Evolutionary conservation across 2,329 filamentous ascomycete species (phyloP), one percentile per base, ranked within the genome.

Genomic region (Botrytis paeoniae): DNA sequence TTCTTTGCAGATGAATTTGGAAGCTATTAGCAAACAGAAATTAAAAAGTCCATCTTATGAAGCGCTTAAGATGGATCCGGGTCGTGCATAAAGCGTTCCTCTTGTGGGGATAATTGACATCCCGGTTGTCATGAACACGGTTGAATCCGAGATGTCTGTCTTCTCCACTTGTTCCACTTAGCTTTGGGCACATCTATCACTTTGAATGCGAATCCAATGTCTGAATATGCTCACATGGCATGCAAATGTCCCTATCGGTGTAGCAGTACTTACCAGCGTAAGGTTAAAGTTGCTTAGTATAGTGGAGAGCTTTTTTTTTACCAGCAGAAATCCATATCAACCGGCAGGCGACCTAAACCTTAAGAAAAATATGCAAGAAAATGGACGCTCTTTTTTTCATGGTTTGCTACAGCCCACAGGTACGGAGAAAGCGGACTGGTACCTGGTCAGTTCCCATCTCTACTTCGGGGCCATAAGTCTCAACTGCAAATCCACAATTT

Each of bases 211-310:
- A 65, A 54, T 37, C 8, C 8, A 29, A 66, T 39, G 64, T 54
- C 64, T 54, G 64, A 68, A 45, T 39, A 68, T 39, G 45, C 25
- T 68, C 64, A 68, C 64, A 68, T 66, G 63, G 32, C 64, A 54
- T 35, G 43, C 45, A 37, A 64, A 32, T 39, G 10, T 39, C 45
- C n/a, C 10, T n/a, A 68, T 68, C 65, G 65, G 65, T 68, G 65
- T 68, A 51, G 48, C 35, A 32, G 22, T 54, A 39, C 48, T 32
- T 68, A 68, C 65, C 25, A 68, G 65, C 25, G 65, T 68, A 68
- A 41, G 65, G 16, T 57, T 39, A 41, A 41, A 22, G n/a, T 57
- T 68, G 25, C 35, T 32, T 35, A 20, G 48, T 25, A 37, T n/a
- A 32, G 48, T 41, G 65, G 48, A 29, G 48, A 57, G 16, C 16